Evolutionary conservation across 2,329 filamentous ascomycete species (phyloP).

Genomic region (Endoconidiophora laricicola): DNA sequence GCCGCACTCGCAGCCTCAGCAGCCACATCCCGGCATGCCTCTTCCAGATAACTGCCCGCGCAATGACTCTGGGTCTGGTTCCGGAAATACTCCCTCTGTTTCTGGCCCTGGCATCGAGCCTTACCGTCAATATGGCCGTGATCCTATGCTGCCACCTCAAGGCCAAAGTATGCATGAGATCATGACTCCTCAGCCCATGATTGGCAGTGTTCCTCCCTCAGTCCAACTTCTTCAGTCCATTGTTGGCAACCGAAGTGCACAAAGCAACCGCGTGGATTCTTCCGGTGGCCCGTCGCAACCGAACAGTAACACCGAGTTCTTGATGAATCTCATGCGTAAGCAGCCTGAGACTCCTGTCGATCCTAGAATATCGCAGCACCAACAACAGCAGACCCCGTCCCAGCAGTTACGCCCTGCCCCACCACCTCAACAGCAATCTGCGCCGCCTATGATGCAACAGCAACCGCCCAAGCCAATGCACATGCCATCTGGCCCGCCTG

Average conservation of each 20-base stretch:
- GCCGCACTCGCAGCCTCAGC: constrained; percentile 27
- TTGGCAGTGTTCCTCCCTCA: constrained; percentile 29
- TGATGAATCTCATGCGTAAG: constrained; percentile 63
- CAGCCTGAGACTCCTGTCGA: constrained; percentile 32
- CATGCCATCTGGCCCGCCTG: constrained; percentile 1
- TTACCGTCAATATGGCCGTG: constrained; percentile 17
- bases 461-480: constrained; percentile 11
- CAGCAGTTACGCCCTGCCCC: constrained; percentile 19
- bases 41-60: constrained; percentile 5
- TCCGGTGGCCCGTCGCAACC: constrained; percentile 20
- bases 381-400: constrained; percentile 34
- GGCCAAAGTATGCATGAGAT: constrained; percentile 30
- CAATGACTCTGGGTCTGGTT: constrained; percentile 3
- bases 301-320: constrained; percentile 61
- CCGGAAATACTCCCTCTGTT: not conserved
- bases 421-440: constrained; percentile 12
- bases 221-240: constrained; percentile 47
- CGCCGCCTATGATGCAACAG: constrained; percentile 13
- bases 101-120: constrained; percentile 1
- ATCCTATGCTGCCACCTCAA: constrained; percentile 19
- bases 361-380: constrained; percentile 31
- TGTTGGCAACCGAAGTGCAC: constrained; percentile 27
- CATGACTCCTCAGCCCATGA: constrained; percentile 30
- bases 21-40: constrained; percentile 16
- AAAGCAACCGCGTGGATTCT: constrained; percentile 7